Percentiles rank a stretch among this genome's conserved stretches.
Conservation (phyloP, 1,139 yeast genomes). For the Hansenula lynferdii region DNA sequence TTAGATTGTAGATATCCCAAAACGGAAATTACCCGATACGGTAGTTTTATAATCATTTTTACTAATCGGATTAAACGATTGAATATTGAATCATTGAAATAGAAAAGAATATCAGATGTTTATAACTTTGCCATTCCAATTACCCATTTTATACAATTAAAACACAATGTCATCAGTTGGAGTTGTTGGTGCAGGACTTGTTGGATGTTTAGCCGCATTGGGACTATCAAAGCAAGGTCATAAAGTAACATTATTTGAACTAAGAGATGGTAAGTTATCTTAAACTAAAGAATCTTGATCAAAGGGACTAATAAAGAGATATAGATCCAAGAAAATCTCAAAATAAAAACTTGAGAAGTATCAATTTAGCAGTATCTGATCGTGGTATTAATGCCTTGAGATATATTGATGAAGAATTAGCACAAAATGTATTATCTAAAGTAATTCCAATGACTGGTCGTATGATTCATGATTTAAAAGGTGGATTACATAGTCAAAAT, state of each 20-base stretch:
- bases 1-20: too few relatives aligned
- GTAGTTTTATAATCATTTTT: too few relatives aligned
- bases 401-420: constrained; percentile 55
- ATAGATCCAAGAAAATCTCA: constrained; percentile 19
- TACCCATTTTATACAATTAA: too few relatives aligned
- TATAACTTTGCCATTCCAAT: too few relatives aligned
- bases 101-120: too few relatives aligned
- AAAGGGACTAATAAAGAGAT: too few relatives aligned
- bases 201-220: constrained; percentile 82
- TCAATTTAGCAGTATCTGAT: constrained; percentile 85
- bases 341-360: constrained; percentile 52
- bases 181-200: constrained; percentile 81
- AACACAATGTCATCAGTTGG: constrained; percentile 36
- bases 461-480: constrained; percentile 75
- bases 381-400: constrained; percentile 73
- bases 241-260: constrained; percentile 66
- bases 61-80: too few relatives aligned
- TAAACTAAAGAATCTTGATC: too few relatives aligned
- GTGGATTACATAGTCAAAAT: constrained; percentile 60
- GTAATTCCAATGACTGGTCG: constrained; percentile 86
- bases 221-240: constrained; percentile 75
- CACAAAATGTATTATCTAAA: constrained; percentile 48
- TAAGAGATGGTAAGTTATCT: too few relatives aligned
- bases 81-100: too few relatives aligned
- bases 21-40: too few relatives aligned